Evolutionary conservation across 208 protist species (phyloP), one percentile per base, ranked within the genome.

Genomic region (Leishmania braziliensis): DNA sequence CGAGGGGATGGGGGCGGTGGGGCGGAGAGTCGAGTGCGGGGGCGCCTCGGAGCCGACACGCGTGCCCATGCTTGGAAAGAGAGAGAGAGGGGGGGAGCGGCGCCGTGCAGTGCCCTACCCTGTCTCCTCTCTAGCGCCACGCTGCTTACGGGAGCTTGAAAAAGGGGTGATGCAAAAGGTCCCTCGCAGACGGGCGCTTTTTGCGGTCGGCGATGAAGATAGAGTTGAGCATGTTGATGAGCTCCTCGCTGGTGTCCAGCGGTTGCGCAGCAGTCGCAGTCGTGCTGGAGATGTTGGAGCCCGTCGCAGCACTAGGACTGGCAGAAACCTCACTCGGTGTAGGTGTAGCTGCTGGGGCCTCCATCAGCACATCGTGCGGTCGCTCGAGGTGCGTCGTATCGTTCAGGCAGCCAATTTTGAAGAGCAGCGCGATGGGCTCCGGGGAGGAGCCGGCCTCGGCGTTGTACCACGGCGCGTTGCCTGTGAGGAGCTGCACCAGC

Each of bases 401-500:
- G 51, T 87, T 75, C 23, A 93, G 82, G 46, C 48, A 87, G 53
- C 86, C 86, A 71, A 96, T 92, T 66, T 89, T 82, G 82, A 90
- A 94, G 56, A 96, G 80, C 54, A 96, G 84, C 48, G 86, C 81
- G 46, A 92, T 80, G n/a, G 87, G 73, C 48, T 87, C 84, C 72
- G 79, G 62, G 18, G 73, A 56, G 33, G 51, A 20, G 3, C 83
- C 78, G 5, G 69, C 88, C 48, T 43, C 56, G 0, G 78, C 66
- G 75, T 88, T 86, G 33, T 65, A 84, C 91, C 94, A 97, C 46
- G 94, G 92, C 53, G 82, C 39, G 33, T 72, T 26, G 9, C 93
- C 92, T 18, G 89, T 90, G 72, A 93, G 73, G 43, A 97, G 80
- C 80, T 98, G 85, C 82, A 96, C 86, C 20, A 94, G 84, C 9